phyloP scores from a whole-genome alignment of 2,329 filamentous ascomycete species.

The Bipolaris gigantea region DNA sequence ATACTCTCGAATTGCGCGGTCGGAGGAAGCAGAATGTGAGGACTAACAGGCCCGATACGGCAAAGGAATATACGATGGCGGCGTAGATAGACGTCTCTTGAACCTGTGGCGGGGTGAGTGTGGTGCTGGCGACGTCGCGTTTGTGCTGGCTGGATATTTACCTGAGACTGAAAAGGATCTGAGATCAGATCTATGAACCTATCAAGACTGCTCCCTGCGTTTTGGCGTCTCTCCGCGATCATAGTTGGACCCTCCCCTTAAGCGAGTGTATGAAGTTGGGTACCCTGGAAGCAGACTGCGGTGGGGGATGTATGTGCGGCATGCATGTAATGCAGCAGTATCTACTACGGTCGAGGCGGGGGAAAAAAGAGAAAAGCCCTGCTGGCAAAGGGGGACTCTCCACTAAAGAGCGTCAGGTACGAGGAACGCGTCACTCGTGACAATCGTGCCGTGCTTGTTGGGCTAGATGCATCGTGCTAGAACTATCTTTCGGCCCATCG shows the following conservation, averaged over 20 bases:
- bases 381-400: not conserved
- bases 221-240: slow-evolving; percentile 16
- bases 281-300: not conserved
- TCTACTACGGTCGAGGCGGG: too few species aligned
- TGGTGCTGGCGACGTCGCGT: not conserved
- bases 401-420: not conserved
- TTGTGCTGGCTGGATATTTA: slow-evolving; percentile 9
- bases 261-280: slow-evolving; percentile 5
- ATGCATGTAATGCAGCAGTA: too few species aligned
- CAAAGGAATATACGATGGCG: slow-evolving; percentile 78
- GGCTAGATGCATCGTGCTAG: slow-evolving; percentile 6
- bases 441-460: slow-evolving; percentile 8
- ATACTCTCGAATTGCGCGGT: slow-evolving; percentile 86
- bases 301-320: not conserved
- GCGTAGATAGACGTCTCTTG: slow-evolving; percentile 70
- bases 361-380: not conserved
- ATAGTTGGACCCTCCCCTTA: slow-evolving; percentile 9
- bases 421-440: slow-evolving; percentile 10
- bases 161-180: slow-evolving; percentile 45
- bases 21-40: slow-evolving; percentile 85
- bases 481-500: slow-evolving; percentile 10
- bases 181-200: slow-evolving; percentile 47
- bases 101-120: slow-evolving; percentile 47
- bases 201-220: slow-evolving; percentile 28
- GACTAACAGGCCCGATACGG: slow-evolving; percentile 71